Conservation (phyloP, 2,329 filamentous ascomycete genomes). For the Helminthosporium solani region DNA sequence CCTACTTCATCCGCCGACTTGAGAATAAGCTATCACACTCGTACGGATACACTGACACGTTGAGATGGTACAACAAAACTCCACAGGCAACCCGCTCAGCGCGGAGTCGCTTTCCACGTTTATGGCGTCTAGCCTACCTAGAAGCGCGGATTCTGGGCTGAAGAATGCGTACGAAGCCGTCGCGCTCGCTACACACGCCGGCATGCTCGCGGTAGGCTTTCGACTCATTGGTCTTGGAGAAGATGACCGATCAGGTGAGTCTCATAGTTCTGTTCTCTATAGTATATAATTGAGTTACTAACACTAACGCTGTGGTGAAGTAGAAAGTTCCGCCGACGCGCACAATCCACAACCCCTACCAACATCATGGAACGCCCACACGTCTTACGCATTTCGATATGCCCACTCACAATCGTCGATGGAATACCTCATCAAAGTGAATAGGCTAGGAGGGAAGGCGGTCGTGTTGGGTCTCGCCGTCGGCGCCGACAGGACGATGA, state of each 20-base stretch:
- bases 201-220: constrained; percentile 78
- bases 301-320: constrained; percentile 3
- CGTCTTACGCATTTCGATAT: constrained; percentile 79
- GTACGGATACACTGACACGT: neutral
- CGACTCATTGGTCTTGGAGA: constrained; percentile 80
- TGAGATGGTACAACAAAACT: constrained; percentile 31
- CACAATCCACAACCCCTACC: constrained; percentile 65
- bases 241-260: constrained; percentile 69
- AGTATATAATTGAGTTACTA: too few relatives aligned
- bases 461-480: constrained; percentile 77
- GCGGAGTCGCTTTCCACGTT: constrained; percentile 45
- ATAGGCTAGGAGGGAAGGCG: constrained; percentile 78
- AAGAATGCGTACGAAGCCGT: constrained; percentile 78
- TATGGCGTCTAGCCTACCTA: constrained; percentile 49
- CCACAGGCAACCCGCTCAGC: constrained; percentile 46
- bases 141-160: constrained; percentile 46
- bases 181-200: constrained; percentile 80
- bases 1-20: constrained; percentile 7
- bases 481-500: constrained; percentile 77
- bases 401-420: constrained; percentile 81
- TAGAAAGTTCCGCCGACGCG: constrained; percentile 59
- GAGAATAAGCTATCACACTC: neutral
- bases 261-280: too few relatives aligned
- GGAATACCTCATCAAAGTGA: constrained; percentile 79
- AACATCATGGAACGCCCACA: constrained; percentile 75